phyloP scores from a whole-genome alignment of 495 filamentous ascomycete genomes.

The Penicillium arizonense region DNA sequence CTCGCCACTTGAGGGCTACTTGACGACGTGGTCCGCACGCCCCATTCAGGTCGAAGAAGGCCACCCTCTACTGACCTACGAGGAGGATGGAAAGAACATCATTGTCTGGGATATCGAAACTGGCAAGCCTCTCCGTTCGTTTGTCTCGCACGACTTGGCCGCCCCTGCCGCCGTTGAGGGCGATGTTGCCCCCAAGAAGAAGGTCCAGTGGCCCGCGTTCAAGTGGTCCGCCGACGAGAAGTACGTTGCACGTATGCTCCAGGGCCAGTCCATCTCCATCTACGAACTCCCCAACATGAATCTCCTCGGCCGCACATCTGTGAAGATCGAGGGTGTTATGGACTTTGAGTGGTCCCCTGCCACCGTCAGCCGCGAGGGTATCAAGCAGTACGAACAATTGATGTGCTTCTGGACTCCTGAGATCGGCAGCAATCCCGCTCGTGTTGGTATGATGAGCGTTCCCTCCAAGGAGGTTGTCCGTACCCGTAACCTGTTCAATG shows the following conservation, averaged over 20 bases:
- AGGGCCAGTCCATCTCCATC: slow-evolving; percentile 84
- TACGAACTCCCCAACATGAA: slow-evolving; percentile 94
- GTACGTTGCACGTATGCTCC: slow-evolving; percentile 90
- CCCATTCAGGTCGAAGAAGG: slow-evolving; percentile 90
- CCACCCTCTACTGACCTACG: slow-evolving; percentile 68
- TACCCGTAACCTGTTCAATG: slow-evolving; percentile 94
- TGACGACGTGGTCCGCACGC: slow-evolving; percentile 94
- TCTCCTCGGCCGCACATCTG: slow-evolving; percentile 79
- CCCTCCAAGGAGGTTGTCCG: slow-evolving; percentile 91
- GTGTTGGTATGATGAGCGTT: slow-evolving; percentile 93
- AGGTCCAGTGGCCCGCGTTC: slow-evolving; percentile 97
- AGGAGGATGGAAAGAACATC: slow-evolving; percentile 98
- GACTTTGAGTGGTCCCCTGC: slow-evolving; percentile 98
- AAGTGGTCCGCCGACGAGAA: slow-evolving; percentile 98
- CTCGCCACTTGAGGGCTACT: slow-evolving; percentile 87
- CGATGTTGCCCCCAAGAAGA: slow-evolving; percentile 76
- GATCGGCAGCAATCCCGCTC: slow-evolving; percentile 96
- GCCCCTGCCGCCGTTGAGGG: slow-evolving; percentile 56
- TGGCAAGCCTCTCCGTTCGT: slow-evolving; percentile 84
- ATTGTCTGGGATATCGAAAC: slow-evolving; percentile 97
- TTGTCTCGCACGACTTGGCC: slow-evolving; percentile 76
- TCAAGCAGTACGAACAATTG: slow-evolving; percentile 90
- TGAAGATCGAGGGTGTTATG: slow-evolving; percentile 94
- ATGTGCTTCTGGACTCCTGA: slow-evolving; percentile 99
- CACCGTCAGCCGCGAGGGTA: slow-evolving; percentile 69